Conservation (phyloP, 306 rosid species). For the Dryas drummondii region DNA sequence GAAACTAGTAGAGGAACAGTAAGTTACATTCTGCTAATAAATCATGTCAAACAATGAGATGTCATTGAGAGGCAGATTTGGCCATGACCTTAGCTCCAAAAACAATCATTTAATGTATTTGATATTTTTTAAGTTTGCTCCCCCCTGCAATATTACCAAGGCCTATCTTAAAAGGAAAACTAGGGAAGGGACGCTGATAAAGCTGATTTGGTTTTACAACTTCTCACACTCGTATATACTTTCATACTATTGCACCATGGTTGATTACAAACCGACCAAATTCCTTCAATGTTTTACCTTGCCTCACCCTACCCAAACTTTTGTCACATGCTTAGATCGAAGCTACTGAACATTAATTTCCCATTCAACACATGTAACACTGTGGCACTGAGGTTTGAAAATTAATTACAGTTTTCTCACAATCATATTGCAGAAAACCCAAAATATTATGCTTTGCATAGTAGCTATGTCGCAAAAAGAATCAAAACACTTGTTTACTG, state of each 20-base stretch:
- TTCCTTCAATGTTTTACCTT: background rate
- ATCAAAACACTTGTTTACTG: background rate
- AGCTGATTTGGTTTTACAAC: background rate
- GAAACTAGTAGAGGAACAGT: background rate
- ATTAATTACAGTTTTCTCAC: background rate
- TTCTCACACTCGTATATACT: background rate
- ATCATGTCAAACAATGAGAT: background rate
- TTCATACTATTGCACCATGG: background rate
- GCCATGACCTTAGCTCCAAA: background rate
- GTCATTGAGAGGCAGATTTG: background rate
- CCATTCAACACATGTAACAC: background rate
- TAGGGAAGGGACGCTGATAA: background rate
- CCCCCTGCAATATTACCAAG: background rate
- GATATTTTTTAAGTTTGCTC: no score
- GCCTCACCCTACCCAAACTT: background rate
- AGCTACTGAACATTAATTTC: background rate
- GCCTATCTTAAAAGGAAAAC: background rate
- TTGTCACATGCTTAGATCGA: background rate
- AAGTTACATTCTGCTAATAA: background rate
- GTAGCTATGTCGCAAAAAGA: no score
- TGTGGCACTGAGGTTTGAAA: background rate
- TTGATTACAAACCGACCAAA: background rate
- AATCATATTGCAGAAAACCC: background rate
- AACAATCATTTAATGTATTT: background rate
- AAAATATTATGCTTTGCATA: background rate